Evolutionary conservation across 768 basidiomycete genomes (phyloP), one percentile per base, ranked within the genome.

Genomic region (Mycena metata): DNA sequence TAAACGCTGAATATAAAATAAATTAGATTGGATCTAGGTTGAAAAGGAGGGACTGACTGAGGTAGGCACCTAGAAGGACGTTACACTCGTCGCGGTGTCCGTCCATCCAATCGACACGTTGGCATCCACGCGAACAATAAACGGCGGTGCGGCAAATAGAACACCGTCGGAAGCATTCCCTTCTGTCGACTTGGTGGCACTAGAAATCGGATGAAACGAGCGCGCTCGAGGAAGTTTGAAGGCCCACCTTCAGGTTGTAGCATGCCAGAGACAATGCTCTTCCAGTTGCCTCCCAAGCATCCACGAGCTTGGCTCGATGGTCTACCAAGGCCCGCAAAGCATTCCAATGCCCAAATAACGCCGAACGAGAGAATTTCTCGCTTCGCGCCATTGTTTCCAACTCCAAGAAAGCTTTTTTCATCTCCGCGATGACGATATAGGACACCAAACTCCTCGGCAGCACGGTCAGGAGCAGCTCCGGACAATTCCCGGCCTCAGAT

Each of bases 121-220:
- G 62, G 43, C 62, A 64, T 50, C 46, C 23, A 23, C 47, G 30
- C 6, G 62, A 64, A 17, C 62, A 64, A 55, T 64, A 64, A 35
- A 26, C 41, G 51, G 52, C 51, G 21, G 51, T 64, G 43, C 24
- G 51, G 35, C 58, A 60, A 33, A 30, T 19, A n/a, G 43, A 10
- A 41, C 62, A 54, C 30, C 62, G 52, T 50, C 41, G 10, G 52
- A 55, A 55, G 35, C 19, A 33, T 43, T 47, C 43, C 39, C 46
- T 64, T 50, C 45, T 55, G 62, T 64, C 51, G 17, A 64, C 26
- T 64, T 54, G 54, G 62, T 64, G 42, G 51, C 62, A 64, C 62
- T 64, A 30, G 35, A n/a, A 35, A 43, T 64, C 21, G 30, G 33
- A 45, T 35, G 30, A 30, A 30, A 30, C 30, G 30, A 30, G 30